Conservation (phyloP, 2,329 filamentous ascomycete species). For the Daldinia eschscholtzii region DNA sequence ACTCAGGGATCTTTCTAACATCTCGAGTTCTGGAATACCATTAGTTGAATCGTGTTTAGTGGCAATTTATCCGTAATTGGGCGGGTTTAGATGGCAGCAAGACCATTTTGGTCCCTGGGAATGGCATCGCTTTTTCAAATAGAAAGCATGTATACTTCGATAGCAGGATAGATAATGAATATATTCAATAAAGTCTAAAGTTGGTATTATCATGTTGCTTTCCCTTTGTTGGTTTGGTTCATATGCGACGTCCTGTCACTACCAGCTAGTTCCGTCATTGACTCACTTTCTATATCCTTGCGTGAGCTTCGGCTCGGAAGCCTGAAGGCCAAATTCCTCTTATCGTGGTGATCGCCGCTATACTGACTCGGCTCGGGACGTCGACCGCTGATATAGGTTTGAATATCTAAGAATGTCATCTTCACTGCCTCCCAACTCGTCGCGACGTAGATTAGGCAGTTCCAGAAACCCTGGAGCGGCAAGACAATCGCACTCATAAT, state of each 20-base stretch:
- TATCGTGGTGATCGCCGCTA: slow-evolving; percentile 42
- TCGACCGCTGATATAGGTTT: slow-evolving; percentile 45
- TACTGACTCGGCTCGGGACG: slow-evolving; percentile 41
- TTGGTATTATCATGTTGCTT: slow-evolving; percentile 6
- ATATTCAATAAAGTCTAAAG: not conserved
- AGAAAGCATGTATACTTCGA: not conserved
- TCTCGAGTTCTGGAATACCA: not conserved
- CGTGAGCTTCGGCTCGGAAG: slow-evolving; percentile 49
- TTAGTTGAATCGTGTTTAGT: slow-evolving; percentile 1
- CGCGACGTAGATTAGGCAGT: slow-evolving; percentile 79
- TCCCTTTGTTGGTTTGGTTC: slow-evolving; percentile 49
- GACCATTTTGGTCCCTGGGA: slow-evolving; percentile 13
- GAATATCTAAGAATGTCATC: slow-evolving; percentile 58
- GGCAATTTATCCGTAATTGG: slow-evolving; percentile 6
- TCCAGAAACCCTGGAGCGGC: slow-evolving; percentile 88
- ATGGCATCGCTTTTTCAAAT: slow-evolving; percentile 13
- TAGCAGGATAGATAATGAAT: slow-evolving; percentile 8
- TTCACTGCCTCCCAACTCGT: slow-evolving; percentile 76
- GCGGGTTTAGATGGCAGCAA: slow-evolving; percentile 22
- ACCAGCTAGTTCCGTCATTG: slow-evolving; percentile 63
- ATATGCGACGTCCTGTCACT: slow-evolving; percentile 54
- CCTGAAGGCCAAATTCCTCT: slow-evolving; percentile 52
- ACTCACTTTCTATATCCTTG: slow-evolving; percentile 62
- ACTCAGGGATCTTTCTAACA: not conserved
- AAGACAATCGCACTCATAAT: slow-evolving; percentile 80